Conservation (phyloP, 78 protist species). For the slime mould (Dictyostelium discoideum) region dicty_2.7 NC_007091.3:3994001-3994500, state of each 20-base stretch:
- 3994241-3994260: neutral
- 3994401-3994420: neutral
- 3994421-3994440: neutral
- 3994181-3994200: neutral
- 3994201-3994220: neutral
- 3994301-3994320: neutral
- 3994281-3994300: neutral
- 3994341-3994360: neutral
- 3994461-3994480: neutral
- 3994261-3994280: neutral
- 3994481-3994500: no score
- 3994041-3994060: neutral
- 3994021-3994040: neutral
- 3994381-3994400: neutral
- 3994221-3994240: neutral
- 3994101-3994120: neutral
- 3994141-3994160: neutral
- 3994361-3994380: neutral
- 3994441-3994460: neutral
- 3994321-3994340: neutral
- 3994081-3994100: neutral
- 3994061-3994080: neutral
- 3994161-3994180: neutral
- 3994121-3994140: neutral
- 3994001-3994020: neutral